Base-by-base conservation (phyloP, 129 eudicot genomes). In the Chrysanthemum makinoi region DNA sequence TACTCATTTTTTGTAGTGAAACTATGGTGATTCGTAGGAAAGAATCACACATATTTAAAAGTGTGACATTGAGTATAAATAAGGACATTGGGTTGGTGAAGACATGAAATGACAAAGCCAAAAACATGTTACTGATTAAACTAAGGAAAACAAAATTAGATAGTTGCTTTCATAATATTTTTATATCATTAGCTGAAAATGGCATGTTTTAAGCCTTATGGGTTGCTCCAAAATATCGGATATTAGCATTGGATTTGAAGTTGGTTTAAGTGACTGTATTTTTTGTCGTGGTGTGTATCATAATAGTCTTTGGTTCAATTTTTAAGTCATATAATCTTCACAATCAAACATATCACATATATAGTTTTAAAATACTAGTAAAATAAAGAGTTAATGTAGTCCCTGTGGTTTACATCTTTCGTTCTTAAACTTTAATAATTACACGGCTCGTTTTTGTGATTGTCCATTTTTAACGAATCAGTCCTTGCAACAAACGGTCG, bases 221-320 rank as follows among this genome's bases (percentile, higher is more conserved):
- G 60, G 65, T 70, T 56, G 66, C 55, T 56, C 14, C n/a, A 24
- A 39, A 39, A 7, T 39, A 39, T 39, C 10, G 39, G 47, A 43
- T n/a, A 19, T 70, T 39, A 53, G 65, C 65, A 51, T 70, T 54
- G 75, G 39, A 55, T 55, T 56, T 70, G 19, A 55, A 70, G 75
- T 11, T 55, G 75, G 43, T 30, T 30, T 30, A 30, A 30, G 35
- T 30, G 35, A 30, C 35, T 30, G 28, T 26, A 30, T 30, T 30
- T 30, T 30, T 30, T 30, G 35, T 30, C 35, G 35, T 28, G 3
- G 30, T 30, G 35, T 30, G 35, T 30, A 30, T 30, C 33, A 28
- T 28, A n/a, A n/a, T n/a, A 30, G 35, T 30, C 35, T 30, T 30
- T 30, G 35, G 35, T 30, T 30, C 35, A 30, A 30, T 2, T 2